Percentiles rank a stretch among this genome's conserved stretches.
phyloP scores from a whole-genome alignment of 148 eudicot genomes.

The Gaultheria prostrata region DNA sequence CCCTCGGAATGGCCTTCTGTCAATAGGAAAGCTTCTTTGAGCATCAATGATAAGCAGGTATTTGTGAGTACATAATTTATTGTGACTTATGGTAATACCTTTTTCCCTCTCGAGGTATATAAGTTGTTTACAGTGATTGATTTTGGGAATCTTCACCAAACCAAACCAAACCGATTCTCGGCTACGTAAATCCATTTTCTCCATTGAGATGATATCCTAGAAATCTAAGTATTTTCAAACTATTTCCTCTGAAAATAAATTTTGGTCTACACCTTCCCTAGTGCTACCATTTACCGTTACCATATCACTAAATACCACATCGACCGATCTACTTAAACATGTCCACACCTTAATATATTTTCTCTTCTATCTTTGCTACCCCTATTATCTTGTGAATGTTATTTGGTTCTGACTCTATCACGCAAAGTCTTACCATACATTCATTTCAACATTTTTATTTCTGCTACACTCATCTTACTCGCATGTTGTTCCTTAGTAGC shows the following conservation, averaged over 20 bases:
- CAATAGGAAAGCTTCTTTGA: constrained; percentile 26
- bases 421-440: not conserved
- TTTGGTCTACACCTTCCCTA: not conserved
- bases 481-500: not conserved
- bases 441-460: not conserved
- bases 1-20: constrained; percentile 15
- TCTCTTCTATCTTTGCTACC: not conserved
- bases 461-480: too few relatives aligned
- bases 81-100: not conserved
- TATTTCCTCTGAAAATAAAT: not conserved
- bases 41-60: constrained; percentile 60
- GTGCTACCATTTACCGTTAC: not conserved
- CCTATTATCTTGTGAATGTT: not conserved
- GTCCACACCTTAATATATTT: not conserved
- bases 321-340: not conserved
- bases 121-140: not conserved
- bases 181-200: not conserved
- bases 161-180: not conserved
- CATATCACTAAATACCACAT: not conserved
- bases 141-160: not conserved
- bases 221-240: not conserved
- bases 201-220: not conserved
- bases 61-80: not conserved
- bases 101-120: not conserved
- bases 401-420: not conserved